Evolutionary conservation across 1,139 yeast genomes (phyloP).

Genomic region (Suhomyces ambrosiae): DNA sequence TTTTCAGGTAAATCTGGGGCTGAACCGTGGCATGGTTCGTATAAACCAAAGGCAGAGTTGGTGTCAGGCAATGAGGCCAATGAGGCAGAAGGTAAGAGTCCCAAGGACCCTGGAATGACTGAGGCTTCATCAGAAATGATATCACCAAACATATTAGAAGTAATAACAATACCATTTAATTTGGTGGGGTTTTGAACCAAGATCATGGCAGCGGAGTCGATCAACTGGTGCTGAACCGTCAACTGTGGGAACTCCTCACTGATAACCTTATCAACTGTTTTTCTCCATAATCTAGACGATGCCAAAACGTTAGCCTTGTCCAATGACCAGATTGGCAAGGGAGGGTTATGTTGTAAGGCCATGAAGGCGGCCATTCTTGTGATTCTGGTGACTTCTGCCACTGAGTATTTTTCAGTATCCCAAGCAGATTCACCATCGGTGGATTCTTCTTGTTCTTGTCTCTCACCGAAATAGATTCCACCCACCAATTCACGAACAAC

Average conservation of each 20-base stretch:
- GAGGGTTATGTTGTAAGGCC: slow-evolving; percentile 92
- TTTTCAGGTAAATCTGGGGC: slow-evolving; percentile 91
- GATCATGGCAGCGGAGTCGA: slow-evolving; percentile 98
- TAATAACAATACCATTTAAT: slow-evolving; percentile 87
- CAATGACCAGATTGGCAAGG: slow-evolving; percentile 90
- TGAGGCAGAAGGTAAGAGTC: slow-evolving; percentile 94
- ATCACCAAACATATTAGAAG: slow-evolving; percentile 97
- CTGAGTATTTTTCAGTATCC: slow-evolving; percentile 92
- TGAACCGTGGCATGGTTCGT: slow-evolving; percentile 98
- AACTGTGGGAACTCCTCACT: slow-evolving; percentile 87
- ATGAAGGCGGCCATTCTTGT: slow-evolving; percentile 98
- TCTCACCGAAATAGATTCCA: slow-evolving; percentile 95
- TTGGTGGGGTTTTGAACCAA: slow-evolving; percentile 86
- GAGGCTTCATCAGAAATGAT: slow-evolving; percentile 97
- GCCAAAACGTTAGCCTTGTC: slow-evolving; percentile 98
- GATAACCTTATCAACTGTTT: slow-evolving; percentile 83
- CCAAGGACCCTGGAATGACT: slow-evolving; percentile 95
- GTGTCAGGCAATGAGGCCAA: slow-evolving; percentile 94
- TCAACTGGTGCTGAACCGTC: slow-evolving; percentile 85
- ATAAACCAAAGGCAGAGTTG: slow-evolving; percentile 89
- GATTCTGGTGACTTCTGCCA: slow-evolving; percentile 88
- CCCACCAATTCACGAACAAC: slow-evolving; percentile 97
- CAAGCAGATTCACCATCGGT: slow-evolving; percentile 68
- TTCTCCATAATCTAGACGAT: slow-evolving; percentile 94
- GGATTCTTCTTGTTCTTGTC: slow-evolving; percentile 86